Conservation (phyloP, 495 filamentous ascomycete species). For the Aspergillus avenaceus region DNA sequence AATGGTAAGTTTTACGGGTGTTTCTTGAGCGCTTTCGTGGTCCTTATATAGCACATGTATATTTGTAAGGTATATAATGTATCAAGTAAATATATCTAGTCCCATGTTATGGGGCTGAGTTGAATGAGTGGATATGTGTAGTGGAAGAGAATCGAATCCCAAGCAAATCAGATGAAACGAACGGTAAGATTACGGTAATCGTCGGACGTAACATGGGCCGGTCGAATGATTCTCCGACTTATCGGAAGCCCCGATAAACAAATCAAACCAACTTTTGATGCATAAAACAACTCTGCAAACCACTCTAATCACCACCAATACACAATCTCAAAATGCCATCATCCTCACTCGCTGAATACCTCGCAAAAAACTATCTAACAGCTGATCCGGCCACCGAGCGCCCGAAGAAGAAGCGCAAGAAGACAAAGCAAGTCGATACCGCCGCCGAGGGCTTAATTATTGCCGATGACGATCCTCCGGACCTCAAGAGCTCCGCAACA, state of each 20-base stretch:
- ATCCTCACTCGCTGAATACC: conserved; percentile 68
- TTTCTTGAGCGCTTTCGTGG: background rate
- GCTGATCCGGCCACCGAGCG: conserved; percentile 60
- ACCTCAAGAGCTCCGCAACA: conserved; percentile 51
- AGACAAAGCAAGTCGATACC: conserved; percentile 65
- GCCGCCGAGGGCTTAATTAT: conserved; percentile 68
- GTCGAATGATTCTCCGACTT: background rate
- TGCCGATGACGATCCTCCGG: conserved; percentile 81
- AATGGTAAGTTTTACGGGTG: too few relatives aligned
- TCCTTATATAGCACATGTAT: background rate
- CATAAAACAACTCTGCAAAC: background rate
- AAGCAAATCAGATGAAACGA: too few relatives aligned
- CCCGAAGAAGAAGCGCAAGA: conserved; percentile 74
- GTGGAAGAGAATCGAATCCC: too few relatives aligned
- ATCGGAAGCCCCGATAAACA: background rate
- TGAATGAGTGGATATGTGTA: too few relatives aligned
- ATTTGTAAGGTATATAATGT: background rate
- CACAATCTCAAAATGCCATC: conserved; percentile 23
- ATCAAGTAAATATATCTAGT: background rate
- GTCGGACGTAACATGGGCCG: too few relatives aligned
- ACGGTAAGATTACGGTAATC: too few relatives aligned
- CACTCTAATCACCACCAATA: background rate
- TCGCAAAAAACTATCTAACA: conserved; percentile 91
- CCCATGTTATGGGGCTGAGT: too few relatives aligned
- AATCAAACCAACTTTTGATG: background rate